Evolutionary conservation across 331 rosid species (phyloP), one percentile per base, ranked within the genome.

Genomic region (Rhamnella rubrinervis): DNA sequence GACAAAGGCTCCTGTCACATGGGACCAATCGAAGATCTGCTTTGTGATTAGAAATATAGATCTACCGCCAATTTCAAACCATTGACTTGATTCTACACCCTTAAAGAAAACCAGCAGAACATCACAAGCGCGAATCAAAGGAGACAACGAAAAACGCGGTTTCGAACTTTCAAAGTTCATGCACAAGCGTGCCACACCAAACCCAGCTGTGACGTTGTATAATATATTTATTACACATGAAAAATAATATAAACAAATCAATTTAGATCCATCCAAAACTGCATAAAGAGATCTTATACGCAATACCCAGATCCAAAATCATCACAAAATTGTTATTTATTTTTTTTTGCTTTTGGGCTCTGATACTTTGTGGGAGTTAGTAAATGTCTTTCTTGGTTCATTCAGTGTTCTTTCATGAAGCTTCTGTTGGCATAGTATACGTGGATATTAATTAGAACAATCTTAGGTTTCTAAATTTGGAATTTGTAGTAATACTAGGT

Each of bases 121-220:
- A 11, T 72, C 67, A 17, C 6, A 63, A 23, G 6, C 1, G 21
- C 65, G 44, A 6, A 23, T 19, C 19, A 2, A 28, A 58, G 40
- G 58, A 56, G 74, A 69, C 75, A 66, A 59, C 77, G 38, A 62
- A 28, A 71, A 72, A 90, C 88, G 82, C 87, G 88, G 79, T 84
- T 86, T 78, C 81, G 69, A 64, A 21, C 67, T 75, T 76, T 74
- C 71, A 61, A 78, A 50, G 68, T 85, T 78, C 85, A 76, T 77
- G 88, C 81, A 72, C 65, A 16, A 35, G 71, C 67, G 16, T 61
- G 35, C 37, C 70, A 62, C 66, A 39, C 57, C 75, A 71, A 76
- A 67, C 41, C 84, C 88, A 90, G 88, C 87, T 82, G 87, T 84
- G 81, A 75, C 7, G 78, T 73, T 71, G 77, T 71, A 82, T 73